These are phyloP conservation scores for Pythium utonaiense DNA, from an alignment of 352 stramenopile genomes.

Conservation along the genomic window DNA sequence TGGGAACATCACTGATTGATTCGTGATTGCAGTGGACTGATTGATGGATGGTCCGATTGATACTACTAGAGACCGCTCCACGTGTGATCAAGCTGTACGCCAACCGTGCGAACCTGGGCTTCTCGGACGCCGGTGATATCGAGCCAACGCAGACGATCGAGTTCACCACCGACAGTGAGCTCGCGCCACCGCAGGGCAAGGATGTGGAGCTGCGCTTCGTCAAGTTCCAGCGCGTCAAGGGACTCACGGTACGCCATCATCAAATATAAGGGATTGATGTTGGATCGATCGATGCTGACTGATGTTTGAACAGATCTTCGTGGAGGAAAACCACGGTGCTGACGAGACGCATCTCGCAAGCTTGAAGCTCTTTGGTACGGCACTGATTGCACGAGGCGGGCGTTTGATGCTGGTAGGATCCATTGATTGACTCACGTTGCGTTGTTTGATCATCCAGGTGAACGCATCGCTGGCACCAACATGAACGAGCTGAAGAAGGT, in stretches of 20 bases:
- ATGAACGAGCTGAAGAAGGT: constrained; percentile 87
- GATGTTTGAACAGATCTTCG: constrained; percentile 39
- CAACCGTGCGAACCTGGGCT: constrained; percentile 70
- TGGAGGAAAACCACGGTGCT: constrained; percentile 74
- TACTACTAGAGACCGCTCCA: constrained; percentile 40
- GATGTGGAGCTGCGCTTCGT: constrained; percentile 77
- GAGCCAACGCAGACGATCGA: constrained; percentile 74
- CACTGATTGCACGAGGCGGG: background rate
- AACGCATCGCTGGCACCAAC: constrained; percentile 72
- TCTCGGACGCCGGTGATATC: constrained; percentile 65
- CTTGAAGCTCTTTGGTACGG: constrained; percentile 60
- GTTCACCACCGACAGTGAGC: constrained; percentile 40
- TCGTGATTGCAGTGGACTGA: background rate
- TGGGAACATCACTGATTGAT: background rate
- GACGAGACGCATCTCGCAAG: constrained; percentile 60
- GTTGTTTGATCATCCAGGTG: constrained; percentile 33
- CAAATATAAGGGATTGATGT: background rate
- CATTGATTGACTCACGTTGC: constrained; percentile 12
- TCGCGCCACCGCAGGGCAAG: constrained; percentile 34
- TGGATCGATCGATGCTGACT: background rate
- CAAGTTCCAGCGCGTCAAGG: constrained; percentile 80
- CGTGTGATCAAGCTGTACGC: constrained; percentile 67
- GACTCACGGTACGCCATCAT: constrained; percentile 37
- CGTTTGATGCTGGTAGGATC: background rate
- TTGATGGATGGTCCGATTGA: background rate